phyloP scores from a whole-genome alignment of 2,329 filamentous ascomycete species.

The Mycosphaerelloides madeirae region DNA sequence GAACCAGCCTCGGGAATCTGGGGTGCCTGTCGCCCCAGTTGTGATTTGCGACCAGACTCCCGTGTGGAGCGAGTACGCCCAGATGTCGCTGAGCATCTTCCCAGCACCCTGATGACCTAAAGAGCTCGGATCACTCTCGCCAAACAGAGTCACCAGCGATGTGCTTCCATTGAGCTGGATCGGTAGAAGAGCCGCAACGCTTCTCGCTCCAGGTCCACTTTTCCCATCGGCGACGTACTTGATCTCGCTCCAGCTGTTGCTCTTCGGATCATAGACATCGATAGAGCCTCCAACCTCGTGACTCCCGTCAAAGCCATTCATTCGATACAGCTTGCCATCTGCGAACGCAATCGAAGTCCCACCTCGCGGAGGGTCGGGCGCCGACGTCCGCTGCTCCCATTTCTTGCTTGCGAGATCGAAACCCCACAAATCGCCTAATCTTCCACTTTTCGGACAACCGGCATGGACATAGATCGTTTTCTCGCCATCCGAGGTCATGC shows the following conservation, averaged over 20 bases:
- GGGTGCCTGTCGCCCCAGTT: conserved; percentile 24
- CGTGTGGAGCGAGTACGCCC: conserved; percentile 41
- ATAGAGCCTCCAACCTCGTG: conserved; percentile 65
- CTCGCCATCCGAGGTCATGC: conserved; percentile 59
- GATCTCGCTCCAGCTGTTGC: conserved; percentile 40
- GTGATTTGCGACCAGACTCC: conserved; percentile 35
- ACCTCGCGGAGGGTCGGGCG: conserved; percentile 62
- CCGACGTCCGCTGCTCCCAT: conserved; percentile 65
- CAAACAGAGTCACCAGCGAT: conserved; percentile 49
- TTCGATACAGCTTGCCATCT: conserved; percentile 65
- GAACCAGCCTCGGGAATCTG: conserved; percentile 50
- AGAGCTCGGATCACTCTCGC: conserved; percentile 50
- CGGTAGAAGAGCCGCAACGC: conserved; percentile 46
- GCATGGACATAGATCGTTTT: conserved; percentile 72
- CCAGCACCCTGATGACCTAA: conserved; percentile 53
- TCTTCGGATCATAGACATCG: conserved; percentile 52
- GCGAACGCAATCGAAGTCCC: conserved; percentile 64
- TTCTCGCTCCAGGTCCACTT: conserved; percentile 45
- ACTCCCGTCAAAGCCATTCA: conserved; percentile 73
- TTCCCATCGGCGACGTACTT: conserved; percentile 41
- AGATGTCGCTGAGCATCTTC: conserved; percentile 52
- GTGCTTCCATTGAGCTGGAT: conserved; percentile 34
- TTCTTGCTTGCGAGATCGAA: conserved; percentile 61
- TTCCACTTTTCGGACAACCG: conserved; percentile 61
- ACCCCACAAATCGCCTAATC: conserved; percentile 69